These are phyloP conservation scores for Davidsoniella australis DNA, from an alignment of 2,329 filamentous ascomycete species.

Conservation along the genomic window DNA sequence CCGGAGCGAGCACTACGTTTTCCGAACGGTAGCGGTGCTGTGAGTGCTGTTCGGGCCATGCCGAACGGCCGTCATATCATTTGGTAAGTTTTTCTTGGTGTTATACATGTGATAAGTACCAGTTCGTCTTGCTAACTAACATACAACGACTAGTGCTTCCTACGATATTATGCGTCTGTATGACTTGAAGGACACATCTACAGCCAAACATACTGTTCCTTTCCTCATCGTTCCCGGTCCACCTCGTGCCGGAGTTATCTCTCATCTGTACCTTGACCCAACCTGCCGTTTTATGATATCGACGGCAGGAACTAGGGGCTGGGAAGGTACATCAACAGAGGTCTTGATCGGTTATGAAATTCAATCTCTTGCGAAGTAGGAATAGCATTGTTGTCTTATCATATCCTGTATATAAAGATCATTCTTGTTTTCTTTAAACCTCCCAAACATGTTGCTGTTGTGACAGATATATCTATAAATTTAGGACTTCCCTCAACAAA, in stretches of 20 bases:
- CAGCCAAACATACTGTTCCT: constrained; percentile 61
- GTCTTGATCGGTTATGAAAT: constrained; percentile 93
- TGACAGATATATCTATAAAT: too few species aligned
- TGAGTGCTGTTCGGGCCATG: constrained; percentile 81
- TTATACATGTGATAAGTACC: too few species aligned
- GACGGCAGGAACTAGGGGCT: constrained; percentile 79
- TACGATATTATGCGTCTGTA: constrained; percentile 90
- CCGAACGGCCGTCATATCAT: constrained; percentile 81
- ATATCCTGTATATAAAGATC: too few species aligned
- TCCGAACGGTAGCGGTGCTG: constrained; percentile 72
- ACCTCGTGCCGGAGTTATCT: constrained; percentile 68
- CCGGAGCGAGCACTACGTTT: constrained; percentile 73
- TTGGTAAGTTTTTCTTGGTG: constrained; percentile 30
- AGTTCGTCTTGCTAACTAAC: not conserved
- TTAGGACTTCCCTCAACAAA: too few species aligned
- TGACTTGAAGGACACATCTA: constrained; percentile 54
- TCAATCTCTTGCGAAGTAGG: constrained; percentile 4
- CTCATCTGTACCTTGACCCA: constrained; percentile 70
- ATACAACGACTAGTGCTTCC: constrained; percentile 44
- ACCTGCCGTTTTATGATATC: constrained; percentile 83
- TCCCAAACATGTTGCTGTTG: too few species aligned
- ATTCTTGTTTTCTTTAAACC: too few species aligned
- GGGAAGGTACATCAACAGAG: constrained; percentile 84
- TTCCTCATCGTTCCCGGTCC: constrained; percentile 93
- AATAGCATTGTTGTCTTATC: not conserved